These are phyloP conservation scores for Paxillus involutus DNA, from an alignment of 768 basidiomycete species.

Conservation along the genomic window DNA sequence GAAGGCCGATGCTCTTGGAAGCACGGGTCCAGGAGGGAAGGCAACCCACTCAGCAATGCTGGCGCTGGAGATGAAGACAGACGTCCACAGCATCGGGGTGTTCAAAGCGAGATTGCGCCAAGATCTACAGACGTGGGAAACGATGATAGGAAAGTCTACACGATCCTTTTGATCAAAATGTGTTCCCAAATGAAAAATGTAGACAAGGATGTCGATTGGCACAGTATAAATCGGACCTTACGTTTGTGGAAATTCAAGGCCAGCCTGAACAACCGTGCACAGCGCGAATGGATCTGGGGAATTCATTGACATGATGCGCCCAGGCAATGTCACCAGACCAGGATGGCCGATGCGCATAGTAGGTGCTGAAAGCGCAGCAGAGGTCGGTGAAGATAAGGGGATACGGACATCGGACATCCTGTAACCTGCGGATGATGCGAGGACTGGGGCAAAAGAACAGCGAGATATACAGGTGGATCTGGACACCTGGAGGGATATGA, in stretches of 20 bases:
- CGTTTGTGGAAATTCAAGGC: neutral
- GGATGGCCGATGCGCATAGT: too few relatives aligned
- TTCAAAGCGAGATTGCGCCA: constrained; percentile 59
- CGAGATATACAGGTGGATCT: too few relatives aligned
- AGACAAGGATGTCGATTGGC: constrained; percentile 41
- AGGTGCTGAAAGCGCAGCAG: too few relatives aligned
- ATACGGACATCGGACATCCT: neutral
- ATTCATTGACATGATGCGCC: neutral
- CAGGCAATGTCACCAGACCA: neutral
- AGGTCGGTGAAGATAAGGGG: neutral
- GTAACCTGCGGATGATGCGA: neutral
- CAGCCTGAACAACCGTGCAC: neutral
- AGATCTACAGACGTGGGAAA: constrained; percentile 59
- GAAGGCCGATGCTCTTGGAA: neutral
- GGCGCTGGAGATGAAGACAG: neutral
- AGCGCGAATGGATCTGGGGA: neutral
- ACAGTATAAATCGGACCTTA: neutral
- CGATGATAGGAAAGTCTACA: constrained; percentile 47
- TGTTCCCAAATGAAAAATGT: constrained; percentile 52
- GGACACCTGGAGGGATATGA: neutral
- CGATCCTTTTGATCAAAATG: constrained; percentile 10
- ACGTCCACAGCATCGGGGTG: constrained; percentile 57
- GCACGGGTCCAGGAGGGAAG: neutral
- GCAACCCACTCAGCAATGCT: neutral
- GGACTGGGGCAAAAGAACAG: too few relatives aligned